Percentiles rank a stretch among this genome's conserved stretches.
These are phyloP conservation scores for Candida parachauliodes DNA, from an alignment of 805 yeast genomes.

Conservation along the genomic window DNA sequence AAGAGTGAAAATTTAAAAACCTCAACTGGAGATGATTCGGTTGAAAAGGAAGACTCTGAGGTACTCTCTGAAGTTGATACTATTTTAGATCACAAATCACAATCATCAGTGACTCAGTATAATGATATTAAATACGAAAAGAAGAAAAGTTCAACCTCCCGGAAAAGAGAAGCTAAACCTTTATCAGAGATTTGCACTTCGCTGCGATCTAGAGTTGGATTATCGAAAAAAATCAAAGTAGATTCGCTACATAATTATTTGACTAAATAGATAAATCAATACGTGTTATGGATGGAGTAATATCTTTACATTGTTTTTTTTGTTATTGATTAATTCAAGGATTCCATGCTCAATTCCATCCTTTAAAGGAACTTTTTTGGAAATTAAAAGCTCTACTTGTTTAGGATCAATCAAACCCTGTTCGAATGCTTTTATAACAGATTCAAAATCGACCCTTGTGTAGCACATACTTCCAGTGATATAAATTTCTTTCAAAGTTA, in stretches of 20 bases:
- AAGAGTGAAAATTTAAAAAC: too few species aligned
- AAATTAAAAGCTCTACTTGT: conserved; percentile 45
- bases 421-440: conserved; percentile 37
- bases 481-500: conserved; percentile 50
- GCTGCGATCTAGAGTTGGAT: conserved; percentile 21
- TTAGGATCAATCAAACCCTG: conserved; percentile 22
- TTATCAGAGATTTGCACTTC: conserved; percentile 5
- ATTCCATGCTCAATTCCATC: conserved; percentile 53
- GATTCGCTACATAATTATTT: conserved; percentile 20
- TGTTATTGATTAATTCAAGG: conserved; percentile 45
- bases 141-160: background rate
- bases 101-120: background rate
- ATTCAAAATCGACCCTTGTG: conserved; percentile 52
- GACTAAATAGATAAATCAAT: conserved; percentile 5
- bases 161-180: conserved; percentile 3
- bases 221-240: conserved; percentile 19
- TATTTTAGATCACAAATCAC: background rate
- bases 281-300: conserved; percentile 40
- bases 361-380: conserved; percentile 48
- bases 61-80: conserved; percentile 5
- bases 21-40: too few species aligned
- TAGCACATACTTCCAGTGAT: conserved; percentile 62
- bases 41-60: too few species aligned
- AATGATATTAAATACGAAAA: background rate
- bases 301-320: conserved; percentile 53